These are phyloP conservation scores for Backusella psychrophila DNA, from an alignment of 192 early-diverging fungal genomes.

Conservation along the genomic window DNA sequence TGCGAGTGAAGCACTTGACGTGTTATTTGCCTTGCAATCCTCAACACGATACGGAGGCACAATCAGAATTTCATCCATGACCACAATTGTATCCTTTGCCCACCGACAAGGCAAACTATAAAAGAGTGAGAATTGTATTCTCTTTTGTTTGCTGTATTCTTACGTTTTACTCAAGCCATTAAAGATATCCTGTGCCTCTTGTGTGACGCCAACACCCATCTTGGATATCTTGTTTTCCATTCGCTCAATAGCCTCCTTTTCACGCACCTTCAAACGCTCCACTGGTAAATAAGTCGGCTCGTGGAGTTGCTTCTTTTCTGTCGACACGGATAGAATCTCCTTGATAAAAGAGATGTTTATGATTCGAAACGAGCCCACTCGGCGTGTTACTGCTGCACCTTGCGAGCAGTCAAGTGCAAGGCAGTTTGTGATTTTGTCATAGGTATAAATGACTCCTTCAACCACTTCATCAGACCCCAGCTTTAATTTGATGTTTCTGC, in stretches of 20 bases:
- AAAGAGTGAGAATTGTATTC: not conserved
- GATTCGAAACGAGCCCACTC: conserved; percentile 51
- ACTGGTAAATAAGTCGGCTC: conserved; percentile 45
- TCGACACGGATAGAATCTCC: conserved; percentile 38
- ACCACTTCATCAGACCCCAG: conserved; percentile 48
- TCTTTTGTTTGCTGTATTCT: conserved; percentile 9
- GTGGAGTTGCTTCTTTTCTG: conserved; percentile 10
- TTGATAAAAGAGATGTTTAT: conserved; percentile 61
- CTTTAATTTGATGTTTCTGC: conserved; percentile 44
- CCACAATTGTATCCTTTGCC: conserved; percentile 70
- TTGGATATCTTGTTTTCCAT: conserved; percentile 46
- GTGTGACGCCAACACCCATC: conserved; percentile 79
- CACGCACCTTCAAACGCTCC: conserved; percentile 51
- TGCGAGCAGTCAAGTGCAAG: conserved; percentile 50
- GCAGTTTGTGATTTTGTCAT: conserved; percentile 57
- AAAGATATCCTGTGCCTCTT: conserved; percentile 74
- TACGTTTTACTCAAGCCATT: conserved; percentile 79
- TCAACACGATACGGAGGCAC: conserved; percentile 71
- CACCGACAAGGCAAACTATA: conserved; percentile 74
- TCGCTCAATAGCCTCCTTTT: conserved; percentile 48
- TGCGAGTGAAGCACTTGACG: conserved; percentile 56
- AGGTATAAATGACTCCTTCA: conserved; percentile 56
- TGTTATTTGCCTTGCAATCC: conserved; percentile 59
- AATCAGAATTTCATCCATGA: conserved; percentile 79
- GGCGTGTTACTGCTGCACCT: conserved; percentile 21